Evolutionary conservation across 306 rosid species (phyloP), one percentile per base, ranked within the genome.

Genomic region (Carpinus viminea): DNA sequence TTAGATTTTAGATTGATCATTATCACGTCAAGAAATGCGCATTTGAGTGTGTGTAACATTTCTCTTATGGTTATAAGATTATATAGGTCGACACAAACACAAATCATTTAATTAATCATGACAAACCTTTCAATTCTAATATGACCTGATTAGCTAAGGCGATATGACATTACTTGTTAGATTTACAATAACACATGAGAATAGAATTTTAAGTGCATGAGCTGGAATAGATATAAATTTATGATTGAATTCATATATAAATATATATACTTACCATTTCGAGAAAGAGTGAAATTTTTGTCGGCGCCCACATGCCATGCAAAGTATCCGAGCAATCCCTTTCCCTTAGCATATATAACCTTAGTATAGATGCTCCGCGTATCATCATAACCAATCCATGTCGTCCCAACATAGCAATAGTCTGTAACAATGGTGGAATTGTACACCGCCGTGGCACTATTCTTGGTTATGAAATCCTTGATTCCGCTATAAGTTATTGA

Each of bases 381-480:
- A 15, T 83, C 89, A 77, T 83, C 87, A 50, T 80, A 86, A 17
- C 87, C 89, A 43, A 86, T 86, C 89, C 89, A 86, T 6, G 81
- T 86, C 12, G 78, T 62, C 80, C 85, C 87, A 16, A 52, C 28
- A 65, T 83, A 84, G 61, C 87, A 80, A 36, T 77, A 83, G 76
- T 81, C 31, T 24, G 82, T 64, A 4, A 86, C 87, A 38, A 77
- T 34, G 2, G 66, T 70, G 0, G 70, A 28, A 80, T 83, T 69
- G 65, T 41, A 78, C 75, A 72, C 74, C 1, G 74, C 26, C 18
- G 11, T 13, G 13, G 28, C 81, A 3, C 48, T 59, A 26, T 72
- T 81, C 10, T 50, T 3, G 72, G 48, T 20, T 53, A 81, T 76
- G 51, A 78, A 84, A 24, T 7, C 60, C 38, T 16, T 76, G 8